These are phyloP conservation scores for Testicularia cyperi DNA, from an alignment of 1,284 basidiomycete species.

Conservation along the genomic window DNA sequence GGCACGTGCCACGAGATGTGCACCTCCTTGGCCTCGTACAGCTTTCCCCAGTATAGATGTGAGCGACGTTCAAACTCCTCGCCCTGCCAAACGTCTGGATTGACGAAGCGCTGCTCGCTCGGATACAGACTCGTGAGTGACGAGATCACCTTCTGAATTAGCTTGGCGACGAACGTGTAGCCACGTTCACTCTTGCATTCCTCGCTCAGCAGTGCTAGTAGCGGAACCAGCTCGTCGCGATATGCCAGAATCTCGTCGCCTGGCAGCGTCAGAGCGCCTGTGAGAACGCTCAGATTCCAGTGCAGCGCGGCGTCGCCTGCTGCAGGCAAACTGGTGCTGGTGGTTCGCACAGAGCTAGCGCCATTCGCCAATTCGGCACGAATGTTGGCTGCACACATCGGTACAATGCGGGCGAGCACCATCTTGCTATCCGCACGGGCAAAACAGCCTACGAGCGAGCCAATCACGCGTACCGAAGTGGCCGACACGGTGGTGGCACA, in stretches of 20 bases:
- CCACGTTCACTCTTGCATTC: conserved; percentile 86
- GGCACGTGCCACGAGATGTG: conserved; percentile 87
- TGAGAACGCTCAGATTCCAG: conserved; percentile 69
- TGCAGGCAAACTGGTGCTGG: conserved; percentile 77
- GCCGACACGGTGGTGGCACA: conserved; percentile 70
- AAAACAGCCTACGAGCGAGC: conserved; percentile 82
- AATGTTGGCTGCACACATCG: conserved; percentile 78
- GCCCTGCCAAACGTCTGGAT: conserved; percentile 77
- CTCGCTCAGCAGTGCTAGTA: conserved; percentile 73
- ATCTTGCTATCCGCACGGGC: conserved; percentile 76
- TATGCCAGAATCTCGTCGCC: conserved; percentile 67
- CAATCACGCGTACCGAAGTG: conserved; percentile 85
- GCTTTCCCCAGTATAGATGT: conserved; percentile 78
- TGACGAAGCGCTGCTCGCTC: conserved; percentile 78
- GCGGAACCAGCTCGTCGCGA: conserved; percentile 70
- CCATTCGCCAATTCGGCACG: conserved; percentile 84
- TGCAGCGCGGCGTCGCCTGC: conserved; percentile 89
- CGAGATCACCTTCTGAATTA: conserved; percentile 77
- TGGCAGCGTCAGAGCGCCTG: conserved; percentile 40
- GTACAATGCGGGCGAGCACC: conserved; percentile 78
- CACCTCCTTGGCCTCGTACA: conserved; percentile 78
- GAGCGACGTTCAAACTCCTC: conserved; percentile 76
- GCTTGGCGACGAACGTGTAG: conserved; percentile 76
- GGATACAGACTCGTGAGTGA: conserved; percentile 80
- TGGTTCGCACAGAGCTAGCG: conserved; percentile 86